Base-by-base conservation (phyloP, 352 stramenopile genomes). In the Hyaloperonospora brassicae region DNA sequence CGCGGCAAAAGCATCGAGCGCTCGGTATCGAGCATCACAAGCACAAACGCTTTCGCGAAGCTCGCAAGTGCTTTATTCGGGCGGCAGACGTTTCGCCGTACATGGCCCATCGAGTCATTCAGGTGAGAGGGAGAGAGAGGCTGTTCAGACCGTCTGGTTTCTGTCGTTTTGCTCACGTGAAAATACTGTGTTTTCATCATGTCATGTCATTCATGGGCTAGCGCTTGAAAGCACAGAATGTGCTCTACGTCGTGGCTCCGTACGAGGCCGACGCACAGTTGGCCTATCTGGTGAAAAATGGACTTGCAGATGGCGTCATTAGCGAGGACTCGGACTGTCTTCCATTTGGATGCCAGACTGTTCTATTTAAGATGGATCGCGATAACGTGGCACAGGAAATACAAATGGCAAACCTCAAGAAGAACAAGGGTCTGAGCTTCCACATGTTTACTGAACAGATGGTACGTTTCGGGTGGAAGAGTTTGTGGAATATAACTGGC, bases 221-320 rank as follows among this genome's bases (percentile, higher is more conserved):
- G 79, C 56, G 62, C 11, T 55, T 89, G 9, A 87, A 86, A 56
- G 52, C 58, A 24, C 65, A 57, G 12, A 79, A 75, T 9, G 79
- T 98, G 31, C 39, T 76, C 5, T 98, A 94, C 57, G 64, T 99
- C 5, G 95, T 99, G 3, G 95, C 96, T 10, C 96, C 96, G 9
- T 99, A 98, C 62, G 96, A 99, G 75, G 96, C 96, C 10, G 96
- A 99, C 57, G 95, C 96, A 4, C 95, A 98, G 70, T 78, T 98
- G 50, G 92, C 94, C 3, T 98, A 86, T 60, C 65, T 98, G 22
- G 73, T 79, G 34, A 78, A 79, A 48, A 65, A 71, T 17, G 72
- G 73, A 8, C 56, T 95, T n/a, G 85, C 94, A 13, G 89, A 98
- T 54, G 84, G 84, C 38, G 92, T 98, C 36, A 94, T 99, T 47